Base-by-base conservation (phyloP, 345 rosid species). In the Moricandia moricandioides region DNA sequence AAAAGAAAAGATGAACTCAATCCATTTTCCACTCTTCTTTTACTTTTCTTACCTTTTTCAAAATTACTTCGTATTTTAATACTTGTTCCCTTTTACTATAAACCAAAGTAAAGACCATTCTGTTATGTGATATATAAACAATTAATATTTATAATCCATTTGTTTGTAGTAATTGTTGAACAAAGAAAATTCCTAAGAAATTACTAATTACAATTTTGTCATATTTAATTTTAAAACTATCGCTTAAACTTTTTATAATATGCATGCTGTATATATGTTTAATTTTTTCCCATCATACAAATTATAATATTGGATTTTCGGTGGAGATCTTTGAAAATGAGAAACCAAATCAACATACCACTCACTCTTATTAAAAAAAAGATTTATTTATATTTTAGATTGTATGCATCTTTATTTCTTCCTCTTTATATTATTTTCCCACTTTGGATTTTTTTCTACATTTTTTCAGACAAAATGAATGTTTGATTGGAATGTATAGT, bases 11-110 rank as follows among this genome's bases (percentile, higher is more conserved):
- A 66, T 11, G 56, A 78, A 65, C 64, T 45, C 77, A 16, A 59
- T 63, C 77, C 56, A 59, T 58, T 65, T 66, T 47, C 68, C 73
- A 49, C 78, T 78, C 78, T 67, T 67, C 77, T 67, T 78, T 66
- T 72, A 66, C 77, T 66, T 78, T 65, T 78, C 21, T 66, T 37
- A 56, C 67, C 52, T 71, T 55, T 66, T 65, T 47, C 3, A 3
- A 70, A 55, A 14, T 45, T 57, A 33, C 40, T 70, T 60, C 6
- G 27, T 43, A 55, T 40, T 16, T 34, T 67, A 47, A 37, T 31
- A 14, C 47, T 33, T 21, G 4, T 11, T 55, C 35, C 35, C 24
- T 21, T 21, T 21, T 21, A 21, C 24, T 21, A 21, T 21, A 21
- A 21, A 21, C 24, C 1, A 21, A 21, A 29, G 52, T 45, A n/a